Conservation (phyloP, 345 rosid genomes). For the Salix dunnii region DNA sequence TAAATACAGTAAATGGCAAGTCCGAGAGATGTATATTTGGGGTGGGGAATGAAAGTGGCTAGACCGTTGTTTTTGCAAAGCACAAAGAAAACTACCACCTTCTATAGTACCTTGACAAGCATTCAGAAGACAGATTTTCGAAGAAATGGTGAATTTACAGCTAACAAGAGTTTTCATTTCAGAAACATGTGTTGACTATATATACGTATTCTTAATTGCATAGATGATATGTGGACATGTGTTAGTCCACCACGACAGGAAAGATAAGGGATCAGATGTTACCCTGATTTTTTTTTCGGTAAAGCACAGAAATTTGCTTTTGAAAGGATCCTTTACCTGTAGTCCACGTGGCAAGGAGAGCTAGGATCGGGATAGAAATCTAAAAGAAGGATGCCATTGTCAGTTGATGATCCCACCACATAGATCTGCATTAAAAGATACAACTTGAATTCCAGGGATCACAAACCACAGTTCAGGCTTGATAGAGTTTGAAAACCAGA, state of each 20-base stretch:
- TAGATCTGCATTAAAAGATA: slow-evolving; percentile 50
- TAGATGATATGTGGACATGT: background rate
- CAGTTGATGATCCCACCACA: slow-evolving; percentile 69
- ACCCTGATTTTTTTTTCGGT: too few species aligned
- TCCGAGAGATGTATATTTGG: too few species aligned
- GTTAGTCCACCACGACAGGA: background rate
- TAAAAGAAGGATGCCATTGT: slow-evolving; percentile 77
- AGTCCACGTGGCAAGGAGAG: slow-evolving; percentile 89
- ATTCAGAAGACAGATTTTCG: background rate
- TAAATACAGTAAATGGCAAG: background rate
- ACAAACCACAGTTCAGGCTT: background rate
- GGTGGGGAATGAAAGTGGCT: too few species aligned
- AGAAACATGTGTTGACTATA: too few species aligned
- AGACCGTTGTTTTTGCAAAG: too few species aligned
- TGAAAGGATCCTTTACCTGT: slow-evolving; percentile 41
- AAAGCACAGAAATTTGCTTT: background rate
- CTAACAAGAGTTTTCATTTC: too few species aligned
- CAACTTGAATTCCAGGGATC: background rate
- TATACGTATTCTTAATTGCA: background rate
- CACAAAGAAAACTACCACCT: too few species aligned
- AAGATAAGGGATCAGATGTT: background rate
- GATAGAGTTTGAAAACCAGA: background rate
- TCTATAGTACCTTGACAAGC: background rate
- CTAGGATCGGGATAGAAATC: slow-evolving; percentile 75
- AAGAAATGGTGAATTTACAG: background rate